phyloP scores from a whole-genome alignment of 768 basidiomycete species.

The Phanerodontia chrysosporium region DNA sequence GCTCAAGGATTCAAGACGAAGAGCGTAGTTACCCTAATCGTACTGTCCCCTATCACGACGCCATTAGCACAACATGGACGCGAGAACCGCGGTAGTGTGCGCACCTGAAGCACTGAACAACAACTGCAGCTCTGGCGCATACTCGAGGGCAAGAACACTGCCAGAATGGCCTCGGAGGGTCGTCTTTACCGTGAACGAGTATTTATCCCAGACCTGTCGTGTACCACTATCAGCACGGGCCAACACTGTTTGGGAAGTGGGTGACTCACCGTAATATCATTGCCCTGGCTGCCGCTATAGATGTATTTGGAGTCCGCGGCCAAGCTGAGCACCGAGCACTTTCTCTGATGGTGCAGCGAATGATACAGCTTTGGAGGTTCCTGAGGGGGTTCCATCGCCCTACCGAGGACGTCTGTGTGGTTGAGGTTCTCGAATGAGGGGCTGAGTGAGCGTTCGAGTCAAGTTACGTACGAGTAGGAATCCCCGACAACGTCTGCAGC shows the following conservation, averaged over 20 bases:
- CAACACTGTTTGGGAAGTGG: not conserved
- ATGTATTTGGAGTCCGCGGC: slow-evolving; percentile 71
- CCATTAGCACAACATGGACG: not conserved
- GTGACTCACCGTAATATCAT: slow-evolving; percentile 64
- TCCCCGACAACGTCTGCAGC: not conserved
- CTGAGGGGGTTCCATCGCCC: slow-evolving; percentile 5
- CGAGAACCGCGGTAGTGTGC: too few species aligned
- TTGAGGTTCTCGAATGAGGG: not conserved
- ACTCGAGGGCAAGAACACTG: slow-evolving; percentile 76
- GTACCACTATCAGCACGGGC: not conserved
- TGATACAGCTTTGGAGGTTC: slow-evolving; percentile 43
- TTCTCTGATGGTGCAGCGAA: slow-evolving; percentile 57
- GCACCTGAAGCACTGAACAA: slow-evolving; percentile 86
- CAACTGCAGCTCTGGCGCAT: slow-evolving; percentile 75
- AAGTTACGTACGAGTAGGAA: not conserved
- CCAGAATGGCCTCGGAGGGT: slow-evolving; percentile 79
- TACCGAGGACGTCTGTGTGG: not conserved
- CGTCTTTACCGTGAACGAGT: slow-evolving; percentile 60
- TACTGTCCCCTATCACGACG: slow-evolving; percentile 72
- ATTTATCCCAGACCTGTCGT: slow-evolving; percentile 80
- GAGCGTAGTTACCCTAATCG: slow-evolving; percentile 60
- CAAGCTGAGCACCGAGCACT: slow-evolving; percentile 69
- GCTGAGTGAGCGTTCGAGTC: not conserved
- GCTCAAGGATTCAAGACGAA: not conserved
- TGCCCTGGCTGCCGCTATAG: slow-evolving; percentile 77